phyloP scores from a whole-genome alignment of 2,329 filamentous ascomycete species.

The Rachicladosporium sp. region DNA sequence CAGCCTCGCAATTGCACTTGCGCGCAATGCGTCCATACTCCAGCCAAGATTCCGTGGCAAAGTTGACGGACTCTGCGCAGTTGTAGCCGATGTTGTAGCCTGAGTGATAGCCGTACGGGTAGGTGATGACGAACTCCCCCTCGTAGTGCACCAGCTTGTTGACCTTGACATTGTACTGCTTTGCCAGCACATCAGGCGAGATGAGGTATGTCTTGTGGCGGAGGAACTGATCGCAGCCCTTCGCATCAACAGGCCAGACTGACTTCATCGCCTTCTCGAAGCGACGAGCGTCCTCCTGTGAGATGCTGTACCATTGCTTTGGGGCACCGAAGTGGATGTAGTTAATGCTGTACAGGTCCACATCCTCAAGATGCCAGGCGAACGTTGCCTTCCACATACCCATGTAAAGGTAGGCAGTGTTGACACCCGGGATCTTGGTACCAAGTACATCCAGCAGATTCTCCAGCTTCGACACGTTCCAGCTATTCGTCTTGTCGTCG shows the following conservation, averaged over 20 bases:
- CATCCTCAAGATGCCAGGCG: conserved; percentile 96
- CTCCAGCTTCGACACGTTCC: conserved; percentile 91
- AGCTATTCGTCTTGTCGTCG: conserved; percentile 66
- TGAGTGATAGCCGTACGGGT: conserved; percentile 96
- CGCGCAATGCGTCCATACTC: conserved; percentile 92
- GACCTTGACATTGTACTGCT: conserved; percentile 87
- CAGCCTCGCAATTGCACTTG: conserved; percentile 90
- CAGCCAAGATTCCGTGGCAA: conserved; percentile 88
- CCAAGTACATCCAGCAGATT: conserved; percentile 90
- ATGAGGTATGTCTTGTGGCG: conserved; percentile 97
- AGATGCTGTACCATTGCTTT: conserved; percentile 99
- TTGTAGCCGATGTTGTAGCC: conserved; percentile 98
- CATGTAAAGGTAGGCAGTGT: conserved; percentile 92
- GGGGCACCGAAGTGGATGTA: conserved; percentile 97
- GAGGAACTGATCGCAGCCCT: conserved; percentile 90
- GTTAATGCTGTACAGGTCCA: conserved; percentile 98
- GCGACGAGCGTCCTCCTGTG: conserved; percentile 79
- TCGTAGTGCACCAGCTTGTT: conserved; percentile 93
- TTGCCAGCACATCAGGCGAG: conserved; percentile 74
- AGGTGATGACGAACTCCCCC: conserved; percentile 96
- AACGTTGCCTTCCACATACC: conserved; percentile 99
- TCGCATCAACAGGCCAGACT: conserved; percentile 89
- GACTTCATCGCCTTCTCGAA: conserved; percentile 93
- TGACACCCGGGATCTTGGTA: conserved; percentile 92
- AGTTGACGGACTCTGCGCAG: conserved; percentile 97